Conservation (phyloP, 805 yeast genomes). For the Candida parachauliodes region DNA sequence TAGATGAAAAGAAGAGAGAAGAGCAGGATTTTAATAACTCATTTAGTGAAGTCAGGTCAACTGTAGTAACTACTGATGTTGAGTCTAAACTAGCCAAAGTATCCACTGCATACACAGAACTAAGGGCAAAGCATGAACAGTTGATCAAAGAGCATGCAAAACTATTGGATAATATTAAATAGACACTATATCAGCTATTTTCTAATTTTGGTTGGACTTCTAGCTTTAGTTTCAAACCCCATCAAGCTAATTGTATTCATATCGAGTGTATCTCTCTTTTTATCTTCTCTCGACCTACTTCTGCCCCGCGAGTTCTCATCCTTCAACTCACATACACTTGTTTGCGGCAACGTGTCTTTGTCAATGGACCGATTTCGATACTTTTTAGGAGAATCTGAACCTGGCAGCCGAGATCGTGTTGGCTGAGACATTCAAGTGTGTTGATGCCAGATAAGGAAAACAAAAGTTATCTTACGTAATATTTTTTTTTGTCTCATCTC, state of each 20-base stretch:
- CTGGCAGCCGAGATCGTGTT: slow-evolving; percentile 6
- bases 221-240: slow-evolving; percentile 43
- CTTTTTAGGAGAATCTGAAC: background rate
- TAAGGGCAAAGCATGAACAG: slow-evolving; percentile 58
- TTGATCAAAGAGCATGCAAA: slow-evolving; percentile 49
- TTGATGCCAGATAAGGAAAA: background rate
- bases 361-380: slow-evolving; percentile 1
- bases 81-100: slow-evolving; percentile 41
- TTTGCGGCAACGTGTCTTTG: background rate
- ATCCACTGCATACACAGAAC: slow-evolving; percentile 56
- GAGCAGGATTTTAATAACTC: slow-evolving; percentile 48
- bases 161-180: slow-evolving; percentile 18
- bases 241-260: slow-evolving; percentile 42
- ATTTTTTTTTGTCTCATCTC: slow-evolving; percentile 12
- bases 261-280: slow-evolving; percentile 15
- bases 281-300: slow-evolving; percentile 21
- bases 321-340: background rate
- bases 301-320: slow-evolving; percentile 23
- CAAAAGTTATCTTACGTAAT: too few relatives aligned
- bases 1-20: slow-evolving; percentile 46
- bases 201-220: background rate
- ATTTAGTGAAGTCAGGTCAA: slow-evolving; percentile 36
- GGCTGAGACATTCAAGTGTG: background rate
- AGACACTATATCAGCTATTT: background rate
- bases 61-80: slow-evolving; percentile 14